Evolutionary conservation across 768 basidiomycete species (phyloP).

Genomic region (Hydnomerulius pinastri): DNA sequence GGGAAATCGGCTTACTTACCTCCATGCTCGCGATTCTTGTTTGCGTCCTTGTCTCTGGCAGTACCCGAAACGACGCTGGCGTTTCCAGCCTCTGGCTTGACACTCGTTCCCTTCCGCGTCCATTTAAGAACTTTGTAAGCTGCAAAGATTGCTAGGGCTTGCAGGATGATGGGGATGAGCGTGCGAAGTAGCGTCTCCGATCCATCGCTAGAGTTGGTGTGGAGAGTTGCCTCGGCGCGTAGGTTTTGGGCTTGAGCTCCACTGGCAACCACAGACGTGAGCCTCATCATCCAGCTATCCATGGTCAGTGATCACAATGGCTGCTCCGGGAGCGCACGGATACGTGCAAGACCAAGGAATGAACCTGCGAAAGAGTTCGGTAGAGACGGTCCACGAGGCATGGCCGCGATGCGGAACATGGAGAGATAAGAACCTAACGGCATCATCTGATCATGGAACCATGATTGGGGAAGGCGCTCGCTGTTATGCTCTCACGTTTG

Average conservation of each 20-base stretch:
- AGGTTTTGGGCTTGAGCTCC: neutral
- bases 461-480: neutral
- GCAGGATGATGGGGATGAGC: constrained; percentile 20
- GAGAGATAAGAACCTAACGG: constrained; percentile 1
- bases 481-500: neutral
- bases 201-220: constrained; percentile 24
- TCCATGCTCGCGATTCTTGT: constrained; percentile 25
- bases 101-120: constrained; percentile 5
- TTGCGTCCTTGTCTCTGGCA: constrained; percentile 8
- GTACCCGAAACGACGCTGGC: neutral
- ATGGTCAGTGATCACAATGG: constrained; percentile 4
- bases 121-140: constrained; percentile 13
- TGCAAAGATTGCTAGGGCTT: constrained; percentile 9
- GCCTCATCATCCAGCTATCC: constrained; percentile 7
- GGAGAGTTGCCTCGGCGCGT: neutral
- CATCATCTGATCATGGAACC: constrained; percentile 4
- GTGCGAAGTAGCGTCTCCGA: constrained; percentile 3
- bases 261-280: constrained; percentile 12
- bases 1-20: constrained; percentile 14
- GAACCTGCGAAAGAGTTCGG: too few species aligned
- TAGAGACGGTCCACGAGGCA: too few species aligned
- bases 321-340: neutral
- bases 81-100: neutral
- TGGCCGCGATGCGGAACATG: too few species aligned
- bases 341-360: too few species aligned